Conservation (phyloP, 305 asterid genomes). For the Fraxinus paxiana region DNA sequence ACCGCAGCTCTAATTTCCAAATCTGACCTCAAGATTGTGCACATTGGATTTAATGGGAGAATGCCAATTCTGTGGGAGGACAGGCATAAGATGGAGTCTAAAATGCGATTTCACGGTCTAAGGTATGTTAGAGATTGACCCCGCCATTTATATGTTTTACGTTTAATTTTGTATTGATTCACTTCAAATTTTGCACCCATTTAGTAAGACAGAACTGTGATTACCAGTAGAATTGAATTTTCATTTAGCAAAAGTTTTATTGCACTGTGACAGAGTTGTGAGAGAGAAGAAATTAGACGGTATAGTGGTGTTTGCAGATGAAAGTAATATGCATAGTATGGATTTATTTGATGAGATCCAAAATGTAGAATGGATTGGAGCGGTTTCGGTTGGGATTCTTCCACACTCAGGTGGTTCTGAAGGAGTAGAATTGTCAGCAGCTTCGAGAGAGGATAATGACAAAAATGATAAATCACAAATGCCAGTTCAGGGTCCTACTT, state of each 20-base stretch:
- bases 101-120: constrained; percentile 74
- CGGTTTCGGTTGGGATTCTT: constrained; percentile 78
- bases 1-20: constrained; percentile 65
- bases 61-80: constrained; percentile 88
- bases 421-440: constrained; percentile 35
- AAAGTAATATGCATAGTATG: constrained; percentile 87
- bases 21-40: constrained; percentile 61
- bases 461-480: constrained; percentile 41
- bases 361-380: constrained; percentile 77
- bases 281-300: constrained; percentile 77
- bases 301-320: constrained; percentile 83
- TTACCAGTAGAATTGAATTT: constrained; percentile 15
- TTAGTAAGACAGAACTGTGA: neutral
- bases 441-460: constrained; percentile 34
- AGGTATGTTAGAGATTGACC: constrained; percentile 39
- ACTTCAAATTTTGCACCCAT: neutral
- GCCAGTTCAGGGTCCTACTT: constrained; percentile 89
- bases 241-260: constrained; percentile 24
- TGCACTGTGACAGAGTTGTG: constrained; percentile 52
- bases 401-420: constrained; percentile 57
- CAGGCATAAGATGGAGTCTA: constrained; percentile 71
- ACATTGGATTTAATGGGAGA: constrained; percentile 56
- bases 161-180: neutral
- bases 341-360: constrained; percentile 94
- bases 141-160: neutral